Evolutionary conservation across 2,329 filamentous ascomycete species (phyloP).

Genomic region (Metarhizium guizhouense): DNA sequence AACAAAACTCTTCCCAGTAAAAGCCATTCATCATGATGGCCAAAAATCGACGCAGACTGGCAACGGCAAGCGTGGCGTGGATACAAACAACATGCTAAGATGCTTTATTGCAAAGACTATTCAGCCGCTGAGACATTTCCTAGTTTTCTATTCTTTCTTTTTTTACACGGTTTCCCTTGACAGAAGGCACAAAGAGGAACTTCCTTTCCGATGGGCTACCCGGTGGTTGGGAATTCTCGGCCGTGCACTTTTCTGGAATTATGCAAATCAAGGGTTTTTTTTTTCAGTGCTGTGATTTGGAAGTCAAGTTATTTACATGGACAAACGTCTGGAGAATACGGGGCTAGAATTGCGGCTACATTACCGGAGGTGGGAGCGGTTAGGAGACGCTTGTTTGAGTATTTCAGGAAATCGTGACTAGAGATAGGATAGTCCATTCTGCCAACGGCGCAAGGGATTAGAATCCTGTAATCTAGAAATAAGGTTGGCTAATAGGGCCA

Average conservation of each 20-base stretch:
- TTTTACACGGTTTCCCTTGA: no score
- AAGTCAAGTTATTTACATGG: neutral
- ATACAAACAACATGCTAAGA: no score
- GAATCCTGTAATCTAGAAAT: neutral
- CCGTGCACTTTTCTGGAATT: neutral
- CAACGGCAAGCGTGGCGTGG: no score
- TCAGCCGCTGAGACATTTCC: no score
- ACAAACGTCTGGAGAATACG: neutral
- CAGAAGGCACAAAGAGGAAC: no score
- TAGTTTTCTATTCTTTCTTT: no score
- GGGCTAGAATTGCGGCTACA: neutral
- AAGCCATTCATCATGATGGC: neutral
- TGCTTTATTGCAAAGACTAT: no score
- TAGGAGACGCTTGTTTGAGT: neutral
- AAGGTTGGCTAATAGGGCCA: neutral
- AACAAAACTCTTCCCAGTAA: neutral
- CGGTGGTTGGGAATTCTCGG: neutral
- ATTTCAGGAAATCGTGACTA: conserved; percentile 7
- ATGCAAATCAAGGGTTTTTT: neutral
- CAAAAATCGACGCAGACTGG: neutral
- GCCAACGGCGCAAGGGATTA: neutral
- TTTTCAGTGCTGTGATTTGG: neutral
- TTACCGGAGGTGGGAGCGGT: neutral
- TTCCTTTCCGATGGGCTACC: no score
- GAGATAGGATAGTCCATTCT: conserved; percentile 4